Evolutionary conservation across 331 rosid genomes (phyloP).

Genomic region (Dryas integrifolia): DNA sequence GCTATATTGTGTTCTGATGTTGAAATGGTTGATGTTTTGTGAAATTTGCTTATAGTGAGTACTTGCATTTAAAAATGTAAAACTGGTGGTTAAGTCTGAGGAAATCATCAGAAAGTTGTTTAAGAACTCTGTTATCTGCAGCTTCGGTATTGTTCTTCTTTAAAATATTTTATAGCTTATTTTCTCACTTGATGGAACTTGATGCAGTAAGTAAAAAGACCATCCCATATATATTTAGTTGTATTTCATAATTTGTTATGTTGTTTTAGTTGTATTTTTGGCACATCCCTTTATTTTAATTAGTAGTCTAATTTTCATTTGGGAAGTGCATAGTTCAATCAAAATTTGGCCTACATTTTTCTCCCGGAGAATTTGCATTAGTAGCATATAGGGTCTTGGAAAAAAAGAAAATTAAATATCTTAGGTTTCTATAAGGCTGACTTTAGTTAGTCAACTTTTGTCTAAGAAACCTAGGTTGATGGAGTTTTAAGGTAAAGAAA

Average conservation of each 20-base stretch:
- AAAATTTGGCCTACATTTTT: neutral
- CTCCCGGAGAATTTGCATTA: neutral
- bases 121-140: neutral
- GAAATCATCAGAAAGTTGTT: neutral
- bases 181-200: neutral
- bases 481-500: neutral
- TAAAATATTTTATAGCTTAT: neutral
- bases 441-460: neutral
- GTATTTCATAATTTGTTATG: no score
- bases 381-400: neutral
- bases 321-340: neutral
- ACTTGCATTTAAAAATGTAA: neutral
- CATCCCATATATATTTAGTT: neutral
- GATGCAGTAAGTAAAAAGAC: neutral
- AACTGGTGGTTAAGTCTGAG: neutral
- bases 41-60: neutral
- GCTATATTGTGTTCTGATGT: no score
- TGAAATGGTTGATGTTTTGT: neutral
- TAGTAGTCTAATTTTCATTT: neutral
- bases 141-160: neutral
- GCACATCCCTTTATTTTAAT: neutral
- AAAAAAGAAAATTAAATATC: neutral
- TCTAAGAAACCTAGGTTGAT: neutral
- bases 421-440: neutral
- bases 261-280: neutral